Evolutionary conservation across 352 stramenopile genomes (phyloP).

Genomic region (Globisporangium recalcitrans): DNA sequence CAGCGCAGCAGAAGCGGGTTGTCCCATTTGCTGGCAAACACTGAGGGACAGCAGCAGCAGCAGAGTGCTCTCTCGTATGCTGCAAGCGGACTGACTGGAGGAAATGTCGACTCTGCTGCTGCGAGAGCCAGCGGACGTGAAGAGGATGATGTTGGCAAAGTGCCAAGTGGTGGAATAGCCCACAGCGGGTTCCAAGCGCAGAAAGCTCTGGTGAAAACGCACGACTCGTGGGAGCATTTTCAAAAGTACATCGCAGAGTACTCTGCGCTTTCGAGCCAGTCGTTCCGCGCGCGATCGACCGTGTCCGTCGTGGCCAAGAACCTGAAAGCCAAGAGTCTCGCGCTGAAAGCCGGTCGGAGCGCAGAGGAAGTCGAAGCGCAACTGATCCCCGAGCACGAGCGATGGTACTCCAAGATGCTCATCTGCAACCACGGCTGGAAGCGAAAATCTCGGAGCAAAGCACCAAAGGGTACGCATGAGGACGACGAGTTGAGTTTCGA

Average conservation of each 20-base stretch:
- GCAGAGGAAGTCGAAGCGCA: constrained; percentile 20
- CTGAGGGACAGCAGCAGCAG: background rate
- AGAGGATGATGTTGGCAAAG: too few relatives aligned
- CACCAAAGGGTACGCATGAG: constrained; percentile 1
- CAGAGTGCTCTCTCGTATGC: background rate
- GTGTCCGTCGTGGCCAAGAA: constrained; percentile 59
- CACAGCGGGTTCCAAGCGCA: constrained; percentile 18
- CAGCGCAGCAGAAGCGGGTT: background rate
- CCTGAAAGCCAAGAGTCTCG: constrained; percentile 38
- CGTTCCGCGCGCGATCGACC: constrained; percentile 72
- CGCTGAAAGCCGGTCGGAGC: constrained; percentile 32
- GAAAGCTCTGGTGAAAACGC: constrained; percentile 36
- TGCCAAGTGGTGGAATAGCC: background rate
- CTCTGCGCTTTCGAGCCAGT: constrained; percentile 47
- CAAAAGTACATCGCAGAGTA: constrained; percentile 54
- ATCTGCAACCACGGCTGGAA: constrained; percentile 78
- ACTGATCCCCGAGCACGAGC: constrained; percentile 46
- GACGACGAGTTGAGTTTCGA: constrained; percentile 1
- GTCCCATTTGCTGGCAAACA: constrained; percentile 13
- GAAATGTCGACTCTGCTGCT: background rate
- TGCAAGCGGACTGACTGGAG: background rate
- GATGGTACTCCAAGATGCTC: constrained; percentile 76
- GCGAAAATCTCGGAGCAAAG: constrained; percentile 49
- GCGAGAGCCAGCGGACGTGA: background rate
- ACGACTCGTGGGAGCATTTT: constrained; percentile 58